Conservation (phyloP, 2,329 filamentous ascomycete species). For the Thielaviopsis cerberus region DNA sequence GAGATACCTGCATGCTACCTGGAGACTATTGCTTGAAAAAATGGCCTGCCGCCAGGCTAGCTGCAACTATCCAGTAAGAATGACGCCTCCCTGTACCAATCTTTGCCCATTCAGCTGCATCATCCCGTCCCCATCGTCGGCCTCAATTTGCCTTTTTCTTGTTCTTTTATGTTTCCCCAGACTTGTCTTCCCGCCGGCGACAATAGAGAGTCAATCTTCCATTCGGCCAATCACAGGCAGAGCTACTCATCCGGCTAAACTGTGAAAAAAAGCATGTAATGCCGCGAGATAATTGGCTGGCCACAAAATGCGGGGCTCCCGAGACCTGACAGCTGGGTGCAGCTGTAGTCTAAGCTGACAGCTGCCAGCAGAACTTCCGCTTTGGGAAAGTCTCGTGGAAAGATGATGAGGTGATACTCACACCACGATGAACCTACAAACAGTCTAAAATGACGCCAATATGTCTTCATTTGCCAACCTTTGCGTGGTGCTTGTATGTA, state of each 20-base stretch:
- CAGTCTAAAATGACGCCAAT: background rate
- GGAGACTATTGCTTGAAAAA: too few relatives aligned
- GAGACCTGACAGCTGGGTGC: too few relatives aligned
- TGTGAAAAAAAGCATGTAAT: background rate
- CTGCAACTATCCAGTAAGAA: too few relatives aligned
- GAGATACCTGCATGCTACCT: too few relatives aligned
- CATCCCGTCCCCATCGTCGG: background rate
- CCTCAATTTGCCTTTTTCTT: background rate
- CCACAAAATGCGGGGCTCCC: background rate
- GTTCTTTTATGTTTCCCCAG: background rate
- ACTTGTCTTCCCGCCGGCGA: background rate
- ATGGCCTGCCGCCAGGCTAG: too few relatives aligned
- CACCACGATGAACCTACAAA: background rate
- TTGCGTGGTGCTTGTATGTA: too few relatives aligned
- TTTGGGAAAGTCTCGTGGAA: too few relatives aligned
- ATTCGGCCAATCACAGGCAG: background rate
- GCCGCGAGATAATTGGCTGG: background rate
- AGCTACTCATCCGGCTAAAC: background rate
- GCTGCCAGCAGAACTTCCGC: too few relatives aligned
- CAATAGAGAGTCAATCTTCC: too few relatives aligned
- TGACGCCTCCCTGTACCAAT: background rate
- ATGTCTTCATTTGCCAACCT: background rate
- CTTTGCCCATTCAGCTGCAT: background rate
- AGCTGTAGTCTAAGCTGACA: too few relatives aligned
- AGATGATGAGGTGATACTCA: too few relatives aligned